These are phyloP conservation scores for Limnomonas spitsbergensis DNA, from an alignment of 139 green algal genomes.

Conservation along the genomic window DNA sequence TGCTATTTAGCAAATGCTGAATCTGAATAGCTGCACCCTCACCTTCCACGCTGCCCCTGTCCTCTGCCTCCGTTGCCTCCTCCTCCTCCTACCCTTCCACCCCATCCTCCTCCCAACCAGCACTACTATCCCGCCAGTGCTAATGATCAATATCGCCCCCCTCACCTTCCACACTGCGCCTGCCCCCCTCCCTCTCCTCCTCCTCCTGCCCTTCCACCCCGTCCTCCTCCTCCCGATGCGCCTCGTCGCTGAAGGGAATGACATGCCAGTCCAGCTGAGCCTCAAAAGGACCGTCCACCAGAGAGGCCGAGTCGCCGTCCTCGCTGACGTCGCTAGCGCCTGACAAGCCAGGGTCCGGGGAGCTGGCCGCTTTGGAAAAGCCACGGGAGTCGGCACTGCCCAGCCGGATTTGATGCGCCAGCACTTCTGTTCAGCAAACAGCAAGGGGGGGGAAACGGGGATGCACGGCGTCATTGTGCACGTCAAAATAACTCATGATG, in stretches of 20 bases:
- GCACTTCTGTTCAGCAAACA: neutral
- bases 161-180: too few species aligned
- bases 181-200: neutral
- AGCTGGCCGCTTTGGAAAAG: neutral
- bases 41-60: too few species aligned
- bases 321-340: neutral
- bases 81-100: neutral
- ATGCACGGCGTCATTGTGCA: too few species aligned
- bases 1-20: too few species aligned
- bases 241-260: too few species aligned
- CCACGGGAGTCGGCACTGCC: neutral
- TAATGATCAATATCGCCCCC: too few species aligned
- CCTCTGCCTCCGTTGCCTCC: neutral
- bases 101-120: neutral
- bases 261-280: neutral
- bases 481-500: too few species aligned
- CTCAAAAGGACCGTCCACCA: neutral
- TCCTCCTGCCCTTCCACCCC: too few species aligned
- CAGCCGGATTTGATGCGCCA: neutral
- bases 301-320: neutral
- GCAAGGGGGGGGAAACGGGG: too few species aligned
- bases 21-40: too few species aligned
- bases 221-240: neutral
- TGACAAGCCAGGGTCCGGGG: neutral
- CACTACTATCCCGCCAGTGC: too few species aligned